Evolutionary conservation across 768 basidiomycete species (phyloP).

Genomic region (Pholiota microspora): DNA sequence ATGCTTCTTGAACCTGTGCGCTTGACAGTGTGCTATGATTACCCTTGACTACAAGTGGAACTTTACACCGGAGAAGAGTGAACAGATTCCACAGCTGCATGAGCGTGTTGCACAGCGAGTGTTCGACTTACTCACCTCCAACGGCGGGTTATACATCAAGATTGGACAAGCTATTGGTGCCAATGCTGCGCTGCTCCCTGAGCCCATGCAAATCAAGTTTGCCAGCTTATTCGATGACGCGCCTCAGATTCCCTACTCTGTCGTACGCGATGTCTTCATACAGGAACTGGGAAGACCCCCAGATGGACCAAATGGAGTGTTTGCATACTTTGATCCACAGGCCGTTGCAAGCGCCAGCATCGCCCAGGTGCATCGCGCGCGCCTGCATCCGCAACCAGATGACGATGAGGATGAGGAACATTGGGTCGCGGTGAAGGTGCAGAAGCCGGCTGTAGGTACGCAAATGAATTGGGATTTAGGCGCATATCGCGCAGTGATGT

Average conservation of each 20-base stretch:
- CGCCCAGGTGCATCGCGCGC: constrained; percentile 88
- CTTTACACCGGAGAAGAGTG: constrained; percentile 70
- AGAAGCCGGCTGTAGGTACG: constrained; percentile 84
- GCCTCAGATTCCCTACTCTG: constrained; percentile 75
- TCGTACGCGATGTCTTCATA: constrained; percentile 64
- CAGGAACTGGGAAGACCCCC: constrained; percentile 69
- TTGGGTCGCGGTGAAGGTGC: constrained; percentile 92
- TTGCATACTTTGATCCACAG: constrained; percentile 72
- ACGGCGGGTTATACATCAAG: constrained; percentile 86
- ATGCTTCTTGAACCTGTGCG: too few species aligned
- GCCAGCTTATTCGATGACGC: constrained; percentile 85
- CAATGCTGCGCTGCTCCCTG: constrained; percentile 83
- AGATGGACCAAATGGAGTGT: constrained; percentile 67
- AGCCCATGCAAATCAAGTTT: constrained; percentile 81
- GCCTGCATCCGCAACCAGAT: constrained; percentile 39
- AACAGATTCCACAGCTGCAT: constrained; percentile 78
- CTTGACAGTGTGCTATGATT: constrained; percentile 70
- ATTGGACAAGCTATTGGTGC: constrained; percentile 83
- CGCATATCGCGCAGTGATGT: constrained; percentile 70
- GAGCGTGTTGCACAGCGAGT: constrained; percentile 81
- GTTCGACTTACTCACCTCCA: constrained; percentile 72
- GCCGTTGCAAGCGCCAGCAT: constrained; percentile 89
- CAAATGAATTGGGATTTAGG: constrained; percentile 87
- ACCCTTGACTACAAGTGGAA: constrained; percentile 87
- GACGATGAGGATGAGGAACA: constrained; percentile 37